Conservation (phyloP, 73 alveolate species). For the Symbiodinium pilosum region DNA sequence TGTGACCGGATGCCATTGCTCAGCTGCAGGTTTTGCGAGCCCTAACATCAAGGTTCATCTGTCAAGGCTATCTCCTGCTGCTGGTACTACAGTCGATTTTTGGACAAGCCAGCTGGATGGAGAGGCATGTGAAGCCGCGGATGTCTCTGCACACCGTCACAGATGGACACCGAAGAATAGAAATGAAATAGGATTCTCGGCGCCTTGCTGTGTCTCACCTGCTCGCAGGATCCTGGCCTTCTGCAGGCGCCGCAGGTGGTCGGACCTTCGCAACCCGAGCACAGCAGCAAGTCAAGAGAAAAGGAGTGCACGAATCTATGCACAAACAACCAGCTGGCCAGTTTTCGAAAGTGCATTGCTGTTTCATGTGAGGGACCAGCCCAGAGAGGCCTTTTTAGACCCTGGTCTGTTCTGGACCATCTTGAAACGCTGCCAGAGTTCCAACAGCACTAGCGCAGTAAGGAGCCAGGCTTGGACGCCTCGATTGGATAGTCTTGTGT, state of each 20-base stretch:
- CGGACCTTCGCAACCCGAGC: constrained; percentile 36
- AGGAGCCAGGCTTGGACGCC: not conserved
- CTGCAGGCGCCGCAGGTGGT: constrained; percentile 91
- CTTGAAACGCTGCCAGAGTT: not conserved
- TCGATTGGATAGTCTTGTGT: too few relatives aligned
- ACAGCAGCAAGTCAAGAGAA: not conserved
- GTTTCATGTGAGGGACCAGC: not conserved
- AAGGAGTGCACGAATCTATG: too few relatives aligned
- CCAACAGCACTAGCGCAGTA: not conserved
- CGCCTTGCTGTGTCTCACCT: constrained; percentile 27
- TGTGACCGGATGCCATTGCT: too few relatives aligned
- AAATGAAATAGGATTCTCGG: too few relatives aligned
- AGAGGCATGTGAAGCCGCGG: too few relatives aligned
- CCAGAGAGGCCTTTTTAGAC: not conserved
- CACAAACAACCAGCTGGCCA: not conserved
- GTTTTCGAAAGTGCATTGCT: not conserved
- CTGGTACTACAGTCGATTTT: too few relatives aligned
- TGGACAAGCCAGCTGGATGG: too few relatives aligned
- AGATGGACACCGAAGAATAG: too few relatives aligned
- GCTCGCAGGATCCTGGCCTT: constrained; percentile 77
- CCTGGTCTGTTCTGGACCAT: not conserved
- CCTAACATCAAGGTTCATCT: too few relatives aligned
- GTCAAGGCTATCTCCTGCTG: too few relatives aligned
- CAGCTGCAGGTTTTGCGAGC: too few relatives aligned
- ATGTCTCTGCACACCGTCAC: too few relatives aligned